Evolutionary conservation across 2,329 filamentous ascomycete genomes (phyloP), one percentile per base, ranked within the genome.

Genomic region (Lecanosticta acicola): DNA sequence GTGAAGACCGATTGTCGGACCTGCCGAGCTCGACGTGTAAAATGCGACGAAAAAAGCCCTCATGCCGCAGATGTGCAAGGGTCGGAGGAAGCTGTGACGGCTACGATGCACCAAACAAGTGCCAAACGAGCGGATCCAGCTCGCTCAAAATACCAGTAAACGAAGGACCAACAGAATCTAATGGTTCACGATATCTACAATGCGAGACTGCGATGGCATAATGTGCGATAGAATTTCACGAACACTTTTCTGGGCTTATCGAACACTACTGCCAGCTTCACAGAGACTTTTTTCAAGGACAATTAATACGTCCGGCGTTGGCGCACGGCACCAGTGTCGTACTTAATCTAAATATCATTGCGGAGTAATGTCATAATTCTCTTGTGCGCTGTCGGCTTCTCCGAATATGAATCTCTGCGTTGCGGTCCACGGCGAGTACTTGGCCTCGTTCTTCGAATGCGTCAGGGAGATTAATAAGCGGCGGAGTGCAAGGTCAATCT

Each of bases 11-110:
- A 46, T 8, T 52, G 49, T 21, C 43, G 43, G 18, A 52, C 49
- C 14, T 52, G 49, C 44, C 34, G 49, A 32, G 45, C 46, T 13
- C 29, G 49, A 20, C 46, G 49, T 37, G 46, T 52, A 39, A 52
- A 52, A 34, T 52, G 49, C 19, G 46, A 43, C 19, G 49, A 52
- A 34, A 45, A 41, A 26, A 14, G 14, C 49, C 49, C 14, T 16
- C 20, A 5, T 51, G 49, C 32, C 39, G 39, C n/a, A 41, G 42
- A 20, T 51, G 49, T 35, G 39, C 42, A 19, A 37, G 49, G 9
- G n/a, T n/a, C n/a, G n/a, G n/a, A n/a, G n/a, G n/a, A n/a, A n/a
- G n/a, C n/a, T n/a, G n/a, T n/a, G n/a, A n/a, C n/a, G n/a, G n/a
- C n/a, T n/a, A n/a, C n/a, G n/a, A n/a, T n/a, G n/a, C n/a, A n/a